Evolutionary conservation across 805 yeast species (phyloP), one percentile per base, ranked within the genome.

Genomic region (Wickerhamomyces sydowiorum): DNA sequence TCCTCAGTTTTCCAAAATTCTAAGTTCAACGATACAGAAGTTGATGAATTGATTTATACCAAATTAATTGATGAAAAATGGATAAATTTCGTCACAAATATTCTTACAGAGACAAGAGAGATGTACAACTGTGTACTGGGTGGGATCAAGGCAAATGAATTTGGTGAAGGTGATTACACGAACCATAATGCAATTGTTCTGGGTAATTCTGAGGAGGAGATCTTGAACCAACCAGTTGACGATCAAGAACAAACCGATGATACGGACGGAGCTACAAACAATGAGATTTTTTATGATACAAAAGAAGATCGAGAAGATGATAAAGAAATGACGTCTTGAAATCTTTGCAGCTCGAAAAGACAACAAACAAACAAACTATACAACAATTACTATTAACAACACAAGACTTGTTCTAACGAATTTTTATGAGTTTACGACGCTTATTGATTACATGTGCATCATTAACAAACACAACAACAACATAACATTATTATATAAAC

Each of bases 111-210:
- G 57, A 86, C 90, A 3, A 71, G 96, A 46, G 90, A 85, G 57
- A 87, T 85, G 63, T 88, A 88, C 61, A 88, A 88, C 60, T 86
- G 93, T 15, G 86, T 88, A 29, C 69, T 88, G 29, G 96, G 96
- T 35, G 88, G 87, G 4, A 76, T 57, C 37, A 53, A 51, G 33
- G 47, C 54, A 2, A 43, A 47, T 23, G 60, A 52, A 7, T 52
- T 56, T 43, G 50, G 52, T 23, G 53, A 53, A 27, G 14, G 41
- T 5, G 52, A 53, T 5, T 49, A 52, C 25, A 23, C 48, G 29
- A 56, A 56, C 42, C 36, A 39, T 9, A 44, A 51, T 40, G 54
- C 61, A 5, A 56, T 56, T 17, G 40, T 57, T 21, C 36, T 57
- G 37, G 61, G 59, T 1, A 54, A 51, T 36, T 44, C 55, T 3